Evolutionary conservation across 2,329 filamentous ascomycete species (phyloP).

Genomic region (Drechslerella dactyloides): DNA sequence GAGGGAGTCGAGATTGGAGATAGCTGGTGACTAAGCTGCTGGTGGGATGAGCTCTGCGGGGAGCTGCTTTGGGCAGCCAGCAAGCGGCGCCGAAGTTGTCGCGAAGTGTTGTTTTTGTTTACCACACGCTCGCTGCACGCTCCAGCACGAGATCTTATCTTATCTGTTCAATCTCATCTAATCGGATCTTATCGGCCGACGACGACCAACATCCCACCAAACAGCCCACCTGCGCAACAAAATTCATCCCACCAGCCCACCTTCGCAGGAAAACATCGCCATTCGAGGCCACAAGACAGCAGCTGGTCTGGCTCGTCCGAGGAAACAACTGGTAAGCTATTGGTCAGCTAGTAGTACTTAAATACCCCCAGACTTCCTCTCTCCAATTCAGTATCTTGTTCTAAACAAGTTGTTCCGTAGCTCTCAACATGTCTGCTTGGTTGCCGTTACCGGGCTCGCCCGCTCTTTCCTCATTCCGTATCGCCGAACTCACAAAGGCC

Average conservation of each 20-base stretch:
- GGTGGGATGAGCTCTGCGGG: constrained; percentile 24
- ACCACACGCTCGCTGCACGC: constrained; percentile 16
- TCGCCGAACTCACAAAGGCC: constrained; percentile 61
- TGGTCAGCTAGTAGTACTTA: too few relatives aligned
- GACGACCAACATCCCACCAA: constrained; percentile 45
- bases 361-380: too few relatives aligned
- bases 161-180: constrained; percentile 6
- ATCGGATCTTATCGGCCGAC: constrained; percentile 44
- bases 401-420: constrained; percentile 3
- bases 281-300: constrained; percentile 1
- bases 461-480: constrained; percentile 63
- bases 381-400: not conserved
- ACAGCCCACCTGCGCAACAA: constrained; percentile 31
- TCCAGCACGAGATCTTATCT: constrained; percentile 13
- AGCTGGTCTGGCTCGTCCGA: constrained; percentile 2
- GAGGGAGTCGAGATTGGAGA: not conserved
- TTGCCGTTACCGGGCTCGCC: constrained; percentile 63
- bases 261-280: too few relatives aligned
- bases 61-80: constrained; percentile 6
- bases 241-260: not conserved
- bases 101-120: constrained; percentile 48
- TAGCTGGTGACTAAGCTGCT: constrained; percentile 3
- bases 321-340: constrained; percentile 8
- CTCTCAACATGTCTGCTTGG: constrained; percentile 45
- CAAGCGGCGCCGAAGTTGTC: constrained; percentile 24